Conservation (phyloP, 768 basidiomycete species). For the Leccinum variicolor region DNA sequence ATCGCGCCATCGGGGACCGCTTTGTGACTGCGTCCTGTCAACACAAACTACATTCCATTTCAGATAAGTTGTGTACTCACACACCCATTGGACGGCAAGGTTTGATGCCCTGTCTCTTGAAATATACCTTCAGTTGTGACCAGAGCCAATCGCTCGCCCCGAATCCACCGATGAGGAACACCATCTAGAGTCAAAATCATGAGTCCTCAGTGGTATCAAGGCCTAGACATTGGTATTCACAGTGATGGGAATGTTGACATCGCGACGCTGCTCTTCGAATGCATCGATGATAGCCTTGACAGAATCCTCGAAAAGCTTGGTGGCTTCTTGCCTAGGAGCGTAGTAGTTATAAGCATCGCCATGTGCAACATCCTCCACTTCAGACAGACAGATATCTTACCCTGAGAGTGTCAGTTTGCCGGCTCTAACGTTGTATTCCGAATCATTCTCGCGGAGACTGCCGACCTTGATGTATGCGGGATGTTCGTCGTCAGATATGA, state of each 20-base stretch:
- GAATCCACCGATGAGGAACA: slow-evolving; percentile 51
- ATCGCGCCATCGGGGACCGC: slow-evolving; percentile 51
- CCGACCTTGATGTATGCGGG: slow-evolving; percentile 39
- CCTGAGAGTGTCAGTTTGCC: slow-evolving; percentile 36
- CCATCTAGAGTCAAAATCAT: slow-evolving; percentile 1
- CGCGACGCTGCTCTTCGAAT: slow-evolving; percentile 27
- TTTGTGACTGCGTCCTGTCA: slow-evolving; percentile 24
- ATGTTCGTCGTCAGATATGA: slow-evolving; percentile 32
- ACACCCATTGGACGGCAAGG: slow-evolving; percentile 45
- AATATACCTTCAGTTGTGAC: slow-evolving; percentile 35
- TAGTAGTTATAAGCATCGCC: background rate
- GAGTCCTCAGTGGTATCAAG: background rate
- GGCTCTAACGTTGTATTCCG: slow-evolving; percentile 24
- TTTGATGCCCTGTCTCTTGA: slow-evolving; percentile 35
- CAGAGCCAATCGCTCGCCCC: slow-evolving; percentile 44
- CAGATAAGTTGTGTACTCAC: slow-evolving; percentile 34
- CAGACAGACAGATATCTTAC: slow-evolving; percentile 14
- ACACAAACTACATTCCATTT: background rate
- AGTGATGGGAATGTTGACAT: slow-evolving; percentile 23
- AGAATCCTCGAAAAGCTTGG: slow-evolving; percentile 41
- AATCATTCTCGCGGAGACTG: slow-evolving; percentile 32
- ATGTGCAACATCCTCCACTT: background rate
- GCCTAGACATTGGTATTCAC: slow-evolving; percentile 17
- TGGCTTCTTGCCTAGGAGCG: slow-evolving; percentile 32
- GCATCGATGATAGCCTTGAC: slow-evolving; percentile 29